phyloP scores from a whole-genome alignment of 768 basidiomycete genomes.

The Tylopilus sp. region DNA sequence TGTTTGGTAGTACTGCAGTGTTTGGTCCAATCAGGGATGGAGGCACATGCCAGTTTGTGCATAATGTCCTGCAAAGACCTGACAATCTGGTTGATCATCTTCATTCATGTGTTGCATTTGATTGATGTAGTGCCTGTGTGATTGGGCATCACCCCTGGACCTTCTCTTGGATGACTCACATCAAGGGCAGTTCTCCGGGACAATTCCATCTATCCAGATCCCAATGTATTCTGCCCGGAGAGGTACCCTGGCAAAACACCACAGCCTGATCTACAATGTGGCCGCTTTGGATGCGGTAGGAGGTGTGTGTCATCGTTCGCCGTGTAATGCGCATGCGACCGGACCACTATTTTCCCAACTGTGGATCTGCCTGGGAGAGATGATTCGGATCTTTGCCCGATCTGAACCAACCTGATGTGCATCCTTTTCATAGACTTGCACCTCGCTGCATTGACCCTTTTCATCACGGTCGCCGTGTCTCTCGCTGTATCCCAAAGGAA shows the following conservation, averaged over 20 bases:
- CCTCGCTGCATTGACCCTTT: conserved; percentile 30
- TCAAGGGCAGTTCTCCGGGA: conserved; percentile 56
- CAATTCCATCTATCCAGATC: conserved; percentile 35
- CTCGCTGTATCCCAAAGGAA: conserved; percentile 44
- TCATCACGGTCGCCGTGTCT: conserved; percentile 29
- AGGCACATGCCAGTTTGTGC: conserved; percentile 18
- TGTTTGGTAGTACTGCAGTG: conserved; percentile 8
- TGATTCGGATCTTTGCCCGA: not conserved
- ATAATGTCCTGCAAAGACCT: conserved; percentile 15
- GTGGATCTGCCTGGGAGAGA: conserved; percentile 24
- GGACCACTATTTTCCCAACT: not conserved
- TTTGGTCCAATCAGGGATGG: conserved; percentile 21
- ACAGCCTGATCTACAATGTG: conserved; percentile 15
- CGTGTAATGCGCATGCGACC: not conserved
- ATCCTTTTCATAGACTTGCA: conserved; percentile 17
- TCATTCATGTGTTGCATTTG: conserved; percentile 10
- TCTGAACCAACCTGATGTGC: not conserved
- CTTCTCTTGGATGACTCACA: not conserved
- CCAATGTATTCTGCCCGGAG: conserved; percentile 33
- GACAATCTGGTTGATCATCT: conserved; percentile 17
- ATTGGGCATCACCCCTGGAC: not conserved
- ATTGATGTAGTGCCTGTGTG: not conserved
- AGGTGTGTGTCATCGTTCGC: conserved; percentile 13
- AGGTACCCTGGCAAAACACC: conserved; percentile 27
- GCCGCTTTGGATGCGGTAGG: conserved; percentile 30